Conservation (phyloP, 2,329 filamentous ascomycete species). For the Graphilbum sp. region DNA sequence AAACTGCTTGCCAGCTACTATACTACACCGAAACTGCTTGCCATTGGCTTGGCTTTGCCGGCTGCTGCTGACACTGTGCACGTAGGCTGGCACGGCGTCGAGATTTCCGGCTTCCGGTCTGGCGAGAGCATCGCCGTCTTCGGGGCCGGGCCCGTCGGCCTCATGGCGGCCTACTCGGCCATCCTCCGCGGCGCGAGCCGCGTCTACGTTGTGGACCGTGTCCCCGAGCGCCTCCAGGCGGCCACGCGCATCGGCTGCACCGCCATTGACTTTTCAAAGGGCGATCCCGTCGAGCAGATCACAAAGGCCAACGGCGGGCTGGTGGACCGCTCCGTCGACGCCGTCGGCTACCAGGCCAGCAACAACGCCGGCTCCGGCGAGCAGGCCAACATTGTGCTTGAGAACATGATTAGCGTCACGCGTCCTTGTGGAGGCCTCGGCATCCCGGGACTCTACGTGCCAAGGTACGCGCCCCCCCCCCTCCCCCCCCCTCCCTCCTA, state of each 20-base stretch:
- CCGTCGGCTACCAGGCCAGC: slow-evolving; percentile 1
- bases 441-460: slow-evolving; percentile 1
- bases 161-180: slow-evolving; percentile 13
- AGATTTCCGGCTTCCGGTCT: slow-evolving; percentile 19
- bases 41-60: too few relatives aligned
- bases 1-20: too few relatives aligned
- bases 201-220: slow-evolving; percentile 12
- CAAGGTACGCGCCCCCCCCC: neutral
- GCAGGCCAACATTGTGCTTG: slow-evolving; percentile 1
- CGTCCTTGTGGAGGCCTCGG: neutral
- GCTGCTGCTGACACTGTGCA: neutral
- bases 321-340: neutral
- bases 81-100: slow-evolving; percentile 21
- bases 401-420: slow-evolving; percentile 1
- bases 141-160: slow-evolving; percentile 12
- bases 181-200: slow-evolving; percentile 11
- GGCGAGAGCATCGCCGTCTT: slow-evolving; percentile 15
- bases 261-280: slow-evolving; percentile 11
- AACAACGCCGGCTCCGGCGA: neutral
- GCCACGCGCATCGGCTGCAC: slow-evolving; percentile 11
- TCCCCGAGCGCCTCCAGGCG: slow-evolving; percentile 10
- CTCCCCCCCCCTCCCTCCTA: too few relatives aligned
- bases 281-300: slow-evolving; percentile 11
- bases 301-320: neutral
- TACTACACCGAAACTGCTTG: too few relatives aligned